Percentiles rank a stretch among this genome's conserved stretches.
Evolutionary conservation across 179 eudicot genomes (phyloP).

Genomic region (Spinacia oleracea): DNA sequence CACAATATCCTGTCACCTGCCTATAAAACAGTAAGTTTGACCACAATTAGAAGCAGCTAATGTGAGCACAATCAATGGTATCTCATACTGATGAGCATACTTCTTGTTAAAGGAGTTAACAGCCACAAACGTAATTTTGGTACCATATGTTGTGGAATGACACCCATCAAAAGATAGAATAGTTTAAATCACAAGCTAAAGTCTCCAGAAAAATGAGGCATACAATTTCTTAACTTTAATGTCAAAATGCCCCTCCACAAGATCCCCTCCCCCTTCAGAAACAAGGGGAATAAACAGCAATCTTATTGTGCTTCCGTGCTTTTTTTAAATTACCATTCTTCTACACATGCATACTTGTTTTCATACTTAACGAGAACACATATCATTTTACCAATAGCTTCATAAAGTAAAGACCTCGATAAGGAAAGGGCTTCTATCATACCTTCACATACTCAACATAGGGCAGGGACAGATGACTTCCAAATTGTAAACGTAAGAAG

Average conservation of each 20-base stretch:
- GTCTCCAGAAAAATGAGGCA: background rate
- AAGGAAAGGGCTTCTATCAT: slow-evolving; percentile 19
- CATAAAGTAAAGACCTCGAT: background rate
- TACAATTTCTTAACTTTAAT: background rate
- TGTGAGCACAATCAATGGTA: background rate
- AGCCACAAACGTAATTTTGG: background rate
- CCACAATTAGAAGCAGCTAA: background rate
- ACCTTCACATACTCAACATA: slow-evolving; percentile 96
- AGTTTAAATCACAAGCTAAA: background rate
- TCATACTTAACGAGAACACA: background rate
- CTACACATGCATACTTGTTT: background rate
- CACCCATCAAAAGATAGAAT: background rate
- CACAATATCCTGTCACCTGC: background rate
- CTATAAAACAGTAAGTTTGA: background rate
- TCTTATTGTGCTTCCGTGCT: background rate
- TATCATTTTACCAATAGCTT: background rate
- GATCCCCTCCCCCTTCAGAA: background rate
- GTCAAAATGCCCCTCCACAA: background rate
- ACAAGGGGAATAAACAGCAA: background rate
- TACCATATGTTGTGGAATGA: background rate
- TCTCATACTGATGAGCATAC: background rate
- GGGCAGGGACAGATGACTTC: slow-evolving; percentile 86
- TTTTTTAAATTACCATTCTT: background rate
- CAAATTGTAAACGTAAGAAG: slow-evolving; percentile 74
- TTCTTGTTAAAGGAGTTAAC: background rate